Evolutionary conservation across 495 filamentous ascomycete species (phyloP), one percentile per base, ranked within the genome.

Genomic region (Tuber brumale): DNA sequence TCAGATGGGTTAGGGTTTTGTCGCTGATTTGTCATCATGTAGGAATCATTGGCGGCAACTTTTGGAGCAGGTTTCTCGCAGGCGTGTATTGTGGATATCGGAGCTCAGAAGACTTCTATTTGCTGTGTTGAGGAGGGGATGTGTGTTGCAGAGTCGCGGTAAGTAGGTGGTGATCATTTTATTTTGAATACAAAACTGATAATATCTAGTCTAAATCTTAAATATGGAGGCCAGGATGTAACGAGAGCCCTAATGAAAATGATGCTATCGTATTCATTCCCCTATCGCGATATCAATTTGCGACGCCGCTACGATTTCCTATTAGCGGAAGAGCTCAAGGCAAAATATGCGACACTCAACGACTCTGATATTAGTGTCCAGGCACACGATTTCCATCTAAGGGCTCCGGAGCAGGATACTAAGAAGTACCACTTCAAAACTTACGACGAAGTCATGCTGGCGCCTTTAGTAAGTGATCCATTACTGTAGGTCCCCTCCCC

Each of bases 81-180:
- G 66, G 92, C 93, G 27, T 98, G 96, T 82, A 93, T 99, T 74
- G 94, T 99, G 8, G 95, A 99, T 83, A 92, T 98, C 66, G 95
- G 95, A 27, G 96, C 95, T 4, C 94, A 98, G 85, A 99, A 99
- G 87, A 98, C 95, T 5, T 97, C 96, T 2, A 93, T 99, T 51
- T 94, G 94, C 80, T 99, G 95, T 81, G 96, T 98, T 42, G 95
- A 99, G 81, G 95, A 99, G 83, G 95, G 95, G 19, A 92, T 99
- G 87, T 94, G 92, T 83, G 86, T 97, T 43, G 94, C 97, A 77
- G 94, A 97, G 78, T 98, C 95, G 8, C 88, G 91, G 3, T 69
- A 35, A 31, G 27, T 14, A 1, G n/a, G n/a, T 16, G 14, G n/a
- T 42, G 3, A 35, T 35, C 8, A 2, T 23, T 66, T 66, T 10